A percentile compares a stretch with the other conserved stretches of the same genome.
phyloP scores from a whole-genome alignment of 2,329 filamentous ascomycete genomes.

The Polychaeton citri region DNA sequence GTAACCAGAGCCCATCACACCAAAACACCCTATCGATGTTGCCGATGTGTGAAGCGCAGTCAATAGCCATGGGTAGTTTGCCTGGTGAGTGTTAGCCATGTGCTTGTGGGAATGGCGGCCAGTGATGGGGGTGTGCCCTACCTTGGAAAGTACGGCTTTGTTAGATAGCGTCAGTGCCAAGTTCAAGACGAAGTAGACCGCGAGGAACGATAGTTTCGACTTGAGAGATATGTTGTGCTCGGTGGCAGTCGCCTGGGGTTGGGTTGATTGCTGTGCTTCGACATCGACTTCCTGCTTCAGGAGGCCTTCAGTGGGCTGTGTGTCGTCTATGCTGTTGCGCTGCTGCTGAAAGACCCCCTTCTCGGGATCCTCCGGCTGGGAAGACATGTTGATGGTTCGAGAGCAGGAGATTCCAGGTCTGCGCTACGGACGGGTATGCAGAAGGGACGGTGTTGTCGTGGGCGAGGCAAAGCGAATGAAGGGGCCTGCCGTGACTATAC shows the following conservation, averaged over 20 bases:
- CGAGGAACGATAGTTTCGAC: conserved; percentile 14
- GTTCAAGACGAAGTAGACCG: conserved; percentile 37
- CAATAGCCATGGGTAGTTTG: conserved; percentile 47
- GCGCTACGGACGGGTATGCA: too few species aligned
- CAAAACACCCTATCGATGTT: conserved; percentile 42
- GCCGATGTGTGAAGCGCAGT: conserved; percentile 46
- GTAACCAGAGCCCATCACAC: conserved; percentile 38
- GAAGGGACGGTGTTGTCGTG: too few species aligned
- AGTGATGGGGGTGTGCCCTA: conserved; percentile 1
- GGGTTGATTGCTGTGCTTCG: background rate
- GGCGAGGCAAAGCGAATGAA: too few species aligned
- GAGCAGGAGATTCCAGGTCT: too few species aligned
- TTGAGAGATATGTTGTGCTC: conserved; percentile 11
- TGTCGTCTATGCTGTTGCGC: conserved; percentile 1
- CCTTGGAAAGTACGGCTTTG: conserved; percentile 40
- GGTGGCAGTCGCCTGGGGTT: conserved; percentile 1
- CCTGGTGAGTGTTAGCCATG: conserved; percentile 24
- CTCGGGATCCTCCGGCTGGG: background rate
- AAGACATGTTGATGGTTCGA: too few species aligned
- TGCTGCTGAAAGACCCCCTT: background rate
- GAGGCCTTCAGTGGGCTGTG: background rate
- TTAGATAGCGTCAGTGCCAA: conserved; percentile 44
- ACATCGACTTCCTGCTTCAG: background rate
- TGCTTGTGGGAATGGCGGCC: background rate
- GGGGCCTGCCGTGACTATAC: too few species aligned